Conservation (phyloP, 2,329 filamentous ascomycete genomes). For the Pestalotiopsis sp. region DNA sequence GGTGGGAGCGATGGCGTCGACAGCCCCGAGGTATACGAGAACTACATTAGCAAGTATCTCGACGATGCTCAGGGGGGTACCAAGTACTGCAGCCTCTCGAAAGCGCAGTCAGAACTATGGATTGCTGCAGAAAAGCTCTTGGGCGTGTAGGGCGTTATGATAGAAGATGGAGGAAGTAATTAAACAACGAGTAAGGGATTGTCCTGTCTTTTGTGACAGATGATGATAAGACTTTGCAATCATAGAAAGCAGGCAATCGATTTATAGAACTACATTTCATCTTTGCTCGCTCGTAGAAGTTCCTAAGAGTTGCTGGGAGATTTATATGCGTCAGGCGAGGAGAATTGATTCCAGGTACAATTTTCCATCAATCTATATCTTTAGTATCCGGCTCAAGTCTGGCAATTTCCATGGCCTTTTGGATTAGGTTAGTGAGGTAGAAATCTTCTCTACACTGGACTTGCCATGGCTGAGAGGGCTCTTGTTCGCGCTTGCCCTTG, state of each 20-base stretch:
- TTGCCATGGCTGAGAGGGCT: too few species aligned
- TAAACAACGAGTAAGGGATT: background rate
- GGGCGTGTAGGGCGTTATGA: background rate
- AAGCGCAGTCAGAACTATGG: constrained; percentile 19
- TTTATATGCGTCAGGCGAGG: too few species aligned
- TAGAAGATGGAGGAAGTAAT: background rate
- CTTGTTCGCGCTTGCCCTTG: too few species aligned
- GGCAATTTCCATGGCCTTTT: too few species aligned
- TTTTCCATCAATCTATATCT: too few species aligned
- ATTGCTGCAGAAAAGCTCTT: constrained; percentile 22
- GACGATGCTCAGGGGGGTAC: background rate
- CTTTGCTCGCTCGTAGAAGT: background rate
- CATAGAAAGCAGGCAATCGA: background rate
- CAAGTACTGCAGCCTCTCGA: background rate
- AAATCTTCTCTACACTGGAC: too few species aligned
- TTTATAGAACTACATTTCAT: background rate
- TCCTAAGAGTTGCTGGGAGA: too few species aligned
- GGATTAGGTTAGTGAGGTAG: too few species aligned
- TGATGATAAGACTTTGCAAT: background rate
- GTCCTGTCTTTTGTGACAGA: background rate
- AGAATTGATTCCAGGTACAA: too few species aligned
- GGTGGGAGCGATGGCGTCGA: constrained; percentile 5
- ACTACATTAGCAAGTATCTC: constrained; percentile 1
- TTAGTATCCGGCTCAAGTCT: too few species aligned
- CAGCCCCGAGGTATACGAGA: constrained; percentile 8